Base-by-base conservation (phyloP, 208 protist species). In the Crithidia sp. region DNA sequence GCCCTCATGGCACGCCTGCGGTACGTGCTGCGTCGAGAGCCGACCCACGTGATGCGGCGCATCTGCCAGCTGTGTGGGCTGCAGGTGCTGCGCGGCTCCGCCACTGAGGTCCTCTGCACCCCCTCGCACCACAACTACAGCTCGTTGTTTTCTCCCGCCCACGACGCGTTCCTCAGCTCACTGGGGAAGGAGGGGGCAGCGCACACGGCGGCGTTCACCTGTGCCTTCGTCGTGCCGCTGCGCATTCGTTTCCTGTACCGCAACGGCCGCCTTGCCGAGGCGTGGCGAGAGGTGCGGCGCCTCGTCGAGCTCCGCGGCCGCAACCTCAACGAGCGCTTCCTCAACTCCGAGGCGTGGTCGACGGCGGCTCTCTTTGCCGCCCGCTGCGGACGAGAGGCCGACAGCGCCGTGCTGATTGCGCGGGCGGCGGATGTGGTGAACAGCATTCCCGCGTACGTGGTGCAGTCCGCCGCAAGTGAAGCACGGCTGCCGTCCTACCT, bases 11-110 rank as follows among this genome's bases (percentile, higher is more conserved):
- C 60, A 49, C 47, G 61, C 36, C 76, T 87, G 12, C 57, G 73
- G 69, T 17, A 12, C 37, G 67, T 54, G 10, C 58, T 90, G 62
- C 79, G 59, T 5, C 39, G 60, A 5, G 59, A 75, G 44, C 39
- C 67, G 53, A 71, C 75, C 8, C 37, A 60, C 12, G 60, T 88
- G 44, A 84, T 82, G 40, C 71, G 77, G 64, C 80, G 86, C 17
- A 37, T 91, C 56, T 86, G 75, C 43, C 70, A 83, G 58, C 74
- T 91, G 14, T 76, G 71, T n/a, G 76, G 81, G 7, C 76, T 88
- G 45, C 65, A 74, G 47, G 73, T 85, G 43, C 62, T 75, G 62
- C 70, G 83, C 3, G 83, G 86, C 12, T 36, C 36, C 6, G 78
- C 88, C 7, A 69, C 67, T 3, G 68, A 70, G 53, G 59, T 91